These are phyloP conservation scores for Piper longum DNA, from an alignment of 164 flowering plant species.

Conservation along the genomic window DNA sequence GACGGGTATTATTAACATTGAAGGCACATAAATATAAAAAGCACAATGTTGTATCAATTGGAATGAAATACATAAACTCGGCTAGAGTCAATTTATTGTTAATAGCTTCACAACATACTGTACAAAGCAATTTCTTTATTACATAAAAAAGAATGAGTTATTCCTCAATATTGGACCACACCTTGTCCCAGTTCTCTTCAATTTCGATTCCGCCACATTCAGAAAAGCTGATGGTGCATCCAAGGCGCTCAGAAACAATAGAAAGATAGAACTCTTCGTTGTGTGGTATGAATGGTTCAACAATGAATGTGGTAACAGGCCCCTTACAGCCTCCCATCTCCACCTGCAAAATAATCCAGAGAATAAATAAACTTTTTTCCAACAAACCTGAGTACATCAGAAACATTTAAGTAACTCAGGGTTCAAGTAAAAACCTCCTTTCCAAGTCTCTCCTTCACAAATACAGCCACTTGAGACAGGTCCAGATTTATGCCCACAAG, in stretches of 20 bases:
- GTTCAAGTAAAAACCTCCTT: constrained; percentile 39
- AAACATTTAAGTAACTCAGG: not conserved
- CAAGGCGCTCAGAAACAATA: constrained; percentile 81
- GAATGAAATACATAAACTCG: not conserved
- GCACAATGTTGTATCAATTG: too few relatives aligned
- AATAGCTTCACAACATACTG: not conserved
- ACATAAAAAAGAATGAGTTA: not conserved
- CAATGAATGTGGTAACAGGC: constrained; percentile 83
- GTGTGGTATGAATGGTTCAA: constrained; percentile 86
- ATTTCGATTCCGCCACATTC: constrained; percentile 96
- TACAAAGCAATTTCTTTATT: not conserved
- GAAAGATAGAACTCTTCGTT: constrained; percentile 72
- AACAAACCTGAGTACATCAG: not conserved
- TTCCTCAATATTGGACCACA: constrained; percentile 6
- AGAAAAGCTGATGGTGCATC: constrained; percentile 73
- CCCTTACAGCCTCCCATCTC: constrained; percentile 96
- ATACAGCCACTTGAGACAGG: constrained; percentile 71
- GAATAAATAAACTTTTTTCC: not conserved
- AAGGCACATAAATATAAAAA: not conserved
- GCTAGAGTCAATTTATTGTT: not conserved
- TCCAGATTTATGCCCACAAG: constrained; percentile 77
- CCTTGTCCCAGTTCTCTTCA: constrained; percentile 99
- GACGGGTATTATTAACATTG: not conserved
- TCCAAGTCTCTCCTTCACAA: constrained; percentile 74
- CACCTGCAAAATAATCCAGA: not conserved